These are phyloP conservation scores for Saturnispora besseyi DNA, from an alignment of 805 yeast species.

Conservation along the genomic window DNA sequence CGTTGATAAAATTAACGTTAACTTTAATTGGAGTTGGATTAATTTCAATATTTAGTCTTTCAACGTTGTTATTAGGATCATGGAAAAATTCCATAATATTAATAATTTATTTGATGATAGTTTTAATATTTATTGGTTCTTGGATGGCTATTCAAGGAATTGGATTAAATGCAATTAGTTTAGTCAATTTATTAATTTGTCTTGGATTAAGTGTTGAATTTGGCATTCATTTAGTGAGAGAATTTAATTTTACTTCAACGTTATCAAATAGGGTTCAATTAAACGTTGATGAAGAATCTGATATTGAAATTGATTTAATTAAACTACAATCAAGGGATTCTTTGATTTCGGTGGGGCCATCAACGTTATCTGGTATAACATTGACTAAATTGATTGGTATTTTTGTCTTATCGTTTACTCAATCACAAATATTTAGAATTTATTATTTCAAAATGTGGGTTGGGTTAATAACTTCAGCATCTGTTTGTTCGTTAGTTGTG, in stretches of 20 bases:
- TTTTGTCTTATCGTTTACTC: constrained; percentile 74
- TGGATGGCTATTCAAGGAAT: constrained; percentile 67
- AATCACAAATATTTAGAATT: constrained; percentile 79
- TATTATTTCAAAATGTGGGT: constrained; percentile 96
- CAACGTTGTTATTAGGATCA: constrained; percentile 60
- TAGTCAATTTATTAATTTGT: constrained; percentile 88
- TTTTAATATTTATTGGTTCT: constrained; percentile 69
- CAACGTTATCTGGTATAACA: constrained; percentile 86
- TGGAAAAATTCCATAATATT: constrained; percentile 48
- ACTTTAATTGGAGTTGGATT: constrained; percentile 45
- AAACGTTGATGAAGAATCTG: not conserved
- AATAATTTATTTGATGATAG: constrained; percentile 48
- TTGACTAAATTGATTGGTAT: constrained; percentile 87
- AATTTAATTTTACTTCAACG: constrained; percentile 39
- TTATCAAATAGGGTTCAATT: constrained; percentile 8
- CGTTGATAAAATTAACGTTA: constrained; percentile 53
- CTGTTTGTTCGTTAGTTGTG: constrained; percentile 68
- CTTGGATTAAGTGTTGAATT: constrained; percentile 91
- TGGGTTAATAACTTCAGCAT: constrained; percentile 64
- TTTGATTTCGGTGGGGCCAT: constrained; percentile 72
- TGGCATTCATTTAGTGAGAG: constrained; percentile 77
- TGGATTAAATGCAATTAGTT: constrained; percentile 76
- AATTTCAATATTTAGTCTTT: constrained; percentile 37
- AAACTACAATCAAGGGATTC: constrained; percentile 43
- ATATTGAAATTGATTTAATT: constrained; percentile 2